phyloP scores from a whole-genome alignment of 202 grass and related monocot species.

The Digitaria exilis region DNA sequence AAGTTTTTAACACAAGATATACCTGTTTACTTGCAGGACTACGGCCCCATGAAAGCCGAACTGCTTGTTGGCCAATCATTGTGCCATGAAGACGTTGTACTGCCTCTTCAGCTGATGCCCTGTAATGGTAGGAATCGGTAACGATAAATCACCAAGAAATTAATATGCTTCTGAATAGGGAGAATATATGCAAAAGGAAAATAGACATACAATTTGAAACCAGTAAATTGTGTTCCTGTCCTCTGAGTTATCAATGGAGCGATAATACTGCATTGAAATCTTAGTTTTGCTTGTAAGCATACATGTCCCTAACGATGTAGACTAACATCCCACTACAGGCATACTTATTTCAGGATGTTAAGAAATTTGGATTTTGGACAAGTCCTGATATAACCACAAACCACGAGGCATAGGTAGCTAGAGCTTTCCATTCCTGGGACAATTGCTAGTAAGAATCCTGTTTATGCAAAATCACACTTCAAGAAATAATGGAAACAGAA shows the following conservation, averaged over 20 bases:
- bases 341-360: constrained; percentile 9
- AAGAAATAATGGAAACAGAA: neutral
- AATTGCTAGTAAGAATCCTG: constrained; percentile 16
- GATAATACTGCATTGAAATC: constrained; percentile 1
- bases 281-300: constrained; percentile 26
- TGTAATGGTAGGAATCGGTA: constrained; percentile 35
- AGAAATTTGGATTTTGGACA: neutral
- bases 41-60: constrained; percentile 97
- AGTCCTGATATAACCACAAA: constrained; percentile 13
- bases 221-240: neutral
- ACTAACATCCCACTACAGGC: neutral
- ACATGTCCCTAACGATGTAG: neutral
- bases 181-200: neutral
- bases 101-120: constrained; percentile 92
- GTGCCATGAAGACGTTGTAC: constrained; percentile 94
- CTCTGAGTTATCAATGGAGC: constrained; percentile 5
- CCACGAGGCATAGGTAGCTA: neutral
- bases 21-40: constrained; percentile 91
- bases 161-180: neutral
- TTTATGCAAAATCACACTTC: constrained; percentile 16
- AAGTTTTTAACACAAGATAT: constrained; percentile 45
- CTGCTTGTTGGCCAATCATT: constrained; percentile 86
- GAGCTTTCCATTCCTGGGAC: neutral
- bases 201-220: neutral
- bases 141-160: constrained; percentile 28